Conservation (phyloP, 805 yeast genomes). For the Yarrowia osloensis region DNA sequence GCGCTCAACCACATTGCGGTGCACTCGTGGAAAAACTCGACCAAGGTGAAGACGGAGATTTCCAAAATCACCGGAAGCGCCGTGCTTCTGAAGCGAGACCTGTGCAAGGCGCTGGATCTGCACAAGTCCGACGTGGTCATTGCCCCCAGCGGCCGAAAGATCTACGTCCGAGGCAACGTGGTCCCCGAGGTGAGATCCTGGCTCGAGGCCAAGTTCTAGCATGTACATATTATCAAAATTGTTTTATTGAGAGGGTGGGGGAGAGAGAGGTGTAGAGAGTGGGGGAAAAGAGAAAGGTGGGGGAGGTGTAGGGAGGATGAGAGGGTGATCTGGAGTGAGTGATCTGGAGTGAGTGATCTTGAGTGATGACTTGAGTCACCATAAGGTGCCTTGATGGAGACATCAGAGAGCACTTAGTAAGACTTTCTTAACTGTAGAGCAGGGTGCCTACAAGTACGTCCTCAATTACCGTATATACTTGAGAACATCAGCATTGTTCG, state of each 20-base stretch:
- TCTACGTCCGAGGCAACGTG: constrained; percentile 8
- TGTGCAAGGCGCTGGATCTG: constrained; percentile 4
- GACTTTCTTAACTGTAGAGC: too few relatives aligned
- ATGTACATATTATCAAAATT: constrained; percentile 10
- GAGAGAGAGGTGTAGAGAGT: not conserved
- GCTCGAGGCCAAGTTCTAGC: constrained; percentile 16
- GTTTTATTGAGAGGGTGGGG: not conserved
- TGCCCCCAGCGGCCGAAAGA: constrained; percentile 14
- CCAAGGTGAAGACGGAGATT: constrained; percentile 25
- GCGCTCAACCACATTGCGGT: constrained; percentile 27
- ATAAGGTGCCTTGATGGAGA: too few relatives aligned
- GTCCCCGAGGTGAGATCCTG: constrained; percentile 4
- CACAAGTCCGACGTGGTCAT: constrained; percentile 2
- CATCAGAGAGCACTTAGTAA: too few relatives aligned
- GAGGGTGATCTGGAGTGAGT: too few relatives aligned
- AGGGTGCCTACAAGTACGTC: too few relatives aligned
- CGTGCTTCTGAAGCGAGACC: constrained; percentile 22
- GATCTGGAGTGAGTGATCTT: too few relatives aligned
- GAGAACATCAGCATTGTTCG: too few relatives aligned
- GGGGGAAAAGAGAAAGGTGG: not conserved
- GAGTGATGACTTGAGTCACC: too few relatives aligned
- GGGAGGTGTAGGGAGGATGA: not conserved
- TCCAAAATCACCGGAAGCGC: constrained; percentile 26
- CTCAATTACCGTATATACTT: too few relatives aligned
- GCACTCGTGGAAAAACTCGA: constrained; percentile 28